Evolutionary conservation across 176 grass and related monocot species (phyloP).

Genomic region (Hordeum marinum): DNA sequence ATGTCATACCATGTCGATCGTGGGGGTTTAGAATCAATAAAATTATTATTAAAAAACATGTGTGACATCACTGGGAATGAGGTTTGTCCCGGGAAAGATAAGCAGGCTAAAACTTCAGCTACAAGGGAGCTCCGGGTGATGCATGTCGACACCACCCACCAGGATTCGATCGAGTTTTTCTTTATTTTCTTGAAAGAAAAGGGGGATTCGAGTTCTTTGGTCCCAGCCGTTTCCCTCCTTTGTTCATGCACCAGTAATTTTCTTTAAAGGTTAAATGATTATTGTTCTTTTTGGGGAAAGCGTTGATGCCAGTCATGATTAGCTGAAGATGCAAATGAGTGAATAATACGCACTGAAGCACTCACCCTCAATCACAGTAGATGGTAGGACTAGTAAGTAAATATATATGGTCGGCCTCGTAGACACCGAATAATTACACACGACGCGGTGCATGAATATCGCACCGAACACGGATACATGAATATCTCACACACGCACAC

Average conservation of each 20-base stretch:
- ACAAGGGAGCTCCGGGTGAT: neutral
- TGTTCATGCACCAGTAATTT: neutral
- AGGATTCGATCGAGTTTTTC: neutral
- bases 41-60: neutral
- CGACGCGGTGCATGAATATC: neutral
- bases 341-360: neutral
- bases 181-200: too few relatives aligned
- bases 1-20: too few relatives aligned
- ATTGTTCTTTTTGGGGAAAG: too few relatives aligned
- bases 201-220: neutral
- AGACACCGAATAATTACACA: neutral
- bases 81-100: too few relatives aligned
- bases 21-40: neutral
- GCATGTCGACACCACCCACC: neutral
- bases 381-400: too few relatives aligned
- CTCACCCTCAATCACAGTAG: neutral
- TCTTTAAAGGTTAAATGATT: too few relatives aligned
- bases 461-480: neutral
- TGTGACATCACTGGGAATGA: neutral
- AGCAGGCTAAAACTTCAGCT: neutral
- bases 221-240: neutral
- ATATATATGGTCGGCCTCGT: neutral
- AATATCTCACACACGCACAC: neutral
- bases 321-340: neutral
- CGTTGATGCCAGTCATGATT: too few relatives aligned